phyloP scores from a whole-genome alignment of 2,329 filamentous ascomycete species.

The Colletotrichum noveboracense region DNA sequence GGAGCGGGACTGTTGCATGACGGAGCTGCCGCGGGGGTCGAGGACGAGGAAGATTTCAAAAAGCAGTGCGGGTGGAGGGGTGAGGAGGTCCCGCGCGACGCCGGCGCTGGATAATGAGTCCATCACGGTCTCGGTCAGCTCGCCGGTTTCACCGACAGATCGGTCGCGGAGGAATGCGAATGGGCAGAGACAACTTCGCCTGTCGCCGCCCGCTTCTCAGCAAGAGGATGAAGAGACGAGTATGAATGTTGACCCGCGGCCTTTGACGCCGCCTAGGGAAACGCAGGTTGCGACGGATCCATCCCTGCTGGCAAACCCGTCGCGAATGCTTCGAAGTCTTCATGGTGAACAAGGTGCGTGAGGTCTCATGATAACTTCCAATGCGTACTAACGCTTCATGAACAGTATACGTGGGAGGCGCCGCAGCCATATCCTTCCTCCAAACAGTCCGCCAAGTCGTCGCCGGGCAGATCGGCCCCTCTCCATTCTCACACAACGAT shows the following conservation, averaged over 20 bases:
- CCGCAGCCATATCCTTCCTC: background rate
- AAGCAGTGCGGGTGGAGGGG: background rate
- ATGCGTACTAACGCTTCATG: rapidly evolving
- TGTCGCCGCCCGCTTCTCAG: background rate
- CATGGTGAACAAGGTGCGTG: background rate
- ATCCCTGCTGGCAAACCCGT: background rate
- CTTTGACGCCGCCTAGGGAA: background rate
- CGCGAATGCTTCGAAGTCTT: background rate
- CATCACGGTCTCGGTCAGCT: background rate
- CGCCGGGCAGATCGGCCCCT: background rate
- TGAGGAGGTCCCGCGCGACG: background rate
- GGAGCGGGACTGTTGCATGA: background rate
- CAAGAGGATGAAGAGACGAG: background rate
- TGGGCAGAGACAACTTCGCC: background rate
- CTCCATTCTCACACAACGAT: background rate
- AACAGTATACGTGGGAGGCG: background rate
- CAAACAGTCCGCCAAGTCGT: background rate
- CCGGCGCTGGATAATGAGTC: background rate
- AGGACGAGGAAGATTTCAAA: background rate
- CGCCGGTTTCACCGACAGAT: background rate
- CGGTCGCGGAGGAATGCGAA: background rate
- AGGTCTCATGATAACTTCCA: rapidly evolving
- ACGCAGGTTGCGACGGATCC: background rate
- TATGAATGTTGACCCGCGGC: background rate
- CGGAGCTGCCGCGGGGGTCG: background rate